Evolutionary conservation across 2,329 filamentous ascomycete species (phyloP).

Genomic region (Ustulina deusta): DNA sequence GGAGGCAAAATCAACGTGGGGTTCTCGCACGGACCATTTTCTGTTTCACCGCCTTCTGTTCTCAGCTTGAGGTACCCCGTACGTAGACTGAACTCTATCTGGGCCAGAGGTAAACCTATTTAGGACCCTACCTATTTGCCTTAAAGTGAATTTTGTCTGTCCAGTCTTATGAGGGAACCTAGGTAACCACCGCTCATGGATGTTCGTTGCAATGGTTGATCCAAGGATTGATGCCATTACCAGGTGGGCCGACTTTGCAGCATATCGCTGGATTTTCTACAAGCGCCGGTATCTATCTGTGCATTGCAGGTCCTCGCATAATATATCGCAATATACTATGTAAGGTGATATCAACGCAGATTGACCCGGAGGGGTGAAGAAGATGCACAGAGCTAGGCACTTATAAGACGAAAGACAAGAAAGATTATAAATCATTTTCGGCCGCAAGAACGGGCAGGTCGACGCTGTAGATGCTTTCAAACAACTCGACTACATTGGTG

Average conservation of each 20-base stretch:
- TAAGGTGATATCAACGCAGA: background rate
- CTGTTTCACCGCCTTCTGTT: constrained; percentile 35
- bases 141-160: no score
- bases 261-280: background rate
- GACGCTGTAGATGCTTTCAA: background rate
- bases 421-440: background rate
- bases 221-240: background rate
- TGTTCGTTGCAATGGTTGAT: background rate
- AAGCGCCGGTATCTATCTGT: background rate
- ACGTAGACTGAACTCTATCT: background rate
- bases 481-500: background rate
- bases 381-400: background rate
- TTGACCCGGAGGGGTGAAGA: no score
- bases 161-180: background rate
- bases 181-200: background rate
- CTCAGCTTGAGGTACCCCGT: background rate
- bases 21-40: constrained; percentile 14
- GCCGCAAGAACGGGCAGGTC: background rate
- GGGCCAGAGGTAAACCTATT: no score
- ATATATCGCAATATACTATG: background rate
- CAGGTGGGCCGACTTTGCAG: background rate
- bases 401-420: background rate
- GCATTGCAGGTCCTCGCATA: background rate
- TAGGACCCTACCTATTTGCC: no score
- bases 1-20: constrained; percentile 41